Evolutionary conservation across 2,329 filamentous ascomycete genomes (phyloP), one percentile per base, ranked within the genome.

Genomic region (Scytalidium sp.): DNA sequence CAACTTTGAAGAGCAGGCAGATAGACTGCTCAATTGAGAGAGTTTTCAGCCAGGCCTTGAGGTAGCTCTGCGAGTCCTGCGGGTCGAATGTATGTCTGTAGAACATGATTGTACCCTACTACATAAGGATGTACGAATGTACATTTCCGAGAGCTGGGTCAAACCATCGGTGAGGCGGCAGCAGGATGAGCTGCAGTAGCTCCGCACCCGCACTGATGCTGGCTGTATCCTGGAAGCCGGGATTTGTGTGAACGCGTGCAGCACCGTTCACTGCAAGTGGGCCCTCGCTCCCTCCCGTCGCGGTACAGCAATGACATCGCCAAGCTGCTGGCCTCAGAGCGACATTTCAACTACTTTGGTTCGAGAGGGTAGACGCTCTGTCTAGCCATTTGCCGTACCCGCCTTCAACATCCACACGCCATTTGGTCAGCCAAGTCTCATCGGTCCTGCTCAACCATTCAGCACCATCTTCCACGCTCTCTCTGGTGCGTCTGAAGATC

Each of bases 181-280:
- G 60, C 56, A 62, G 56, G 59, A 64, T 64, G 62, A 61, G 62
- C 50, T 64, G 61, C 62, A 63, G 58, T 59, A 64, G 57, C 51
- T 53, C 46, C 42, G 45, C 45, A 49, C 56, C 53, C 52, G 54
- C 54, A 56, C 54, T 58, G 56, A 58, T 60, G 51, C 51, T 49
- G 48, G 51, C 51, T 49, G 48, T 51, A 56, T 54, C 53, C 53
- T 56, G 48, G 51, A 50, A 39, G 22, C n/a, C 44, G 25, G 32
- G 32, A n/a, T 15, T 36, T 10, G 32, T 36, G 5, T n/a, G 11
- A 36, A 10, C 32, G 32, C 32, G 32, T 36, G 32, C 32, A 36
- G 32, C 17, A 36, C 32, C 32, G 32, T 29, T 29, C 32, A 15
- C 32, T 36, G 32, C 32, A 36, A n/a, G 32, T 36, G 32, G 32